A percentile compares a stretch with the other conserved stretches of the same genome.
These are phyloP conservation scores for Penicillium subrubescens DNA, from an alignment of 495 filamentous ascomycete genomes.

Conservation along the genomic window DNA sequence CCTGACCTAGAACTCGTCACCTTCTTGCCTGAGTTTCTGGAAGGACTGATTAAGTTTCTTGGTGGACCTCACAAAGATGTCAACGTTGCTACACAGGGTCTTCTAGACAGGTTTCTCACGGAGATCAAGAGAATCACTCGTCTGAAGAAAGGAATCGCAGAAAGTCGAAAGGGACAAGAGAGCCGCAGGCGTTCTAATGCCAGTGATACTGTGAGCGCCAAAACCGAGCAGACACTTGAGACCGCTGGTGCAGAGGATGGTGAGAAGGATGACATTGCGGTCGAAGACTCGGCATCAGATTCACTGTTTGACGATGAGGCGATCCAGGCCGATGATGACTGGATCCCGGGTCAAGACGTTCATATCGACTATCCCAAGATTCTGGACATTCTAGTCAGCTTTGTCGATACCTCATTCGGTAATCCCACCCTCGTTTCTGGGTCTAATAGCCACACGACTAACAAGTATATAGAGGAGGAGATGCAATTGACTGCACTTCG, in stretches of 20 bases:
- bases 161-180: slow-evolving; percentile 73
- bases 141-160: slow-evolving; percentile 88
- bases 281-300: slow-evolving; percentile 62
- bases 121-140: slow-evolving; percentile 95
- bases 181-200: slow-evolving; percentile 67
- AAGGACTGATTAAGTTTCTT: slow-evolving; percentile 87
- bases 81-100: slow-evolving; percentile 84
- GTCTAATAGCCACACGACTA: neutral
- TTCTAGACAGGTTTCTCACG: slow-evolving; percentile 86
- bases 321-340: slow-evolving; percentile 77
- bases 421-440: slow-evolving; percentile 13
- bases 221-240: slow-evolving; percentile 49
- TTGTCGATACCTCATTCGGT: slow-evolving; percentile 83
- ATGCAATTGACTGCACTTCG: slow-evolving; percentile 86
- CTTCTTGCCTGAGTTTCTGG: slow-evolving; percentile 89
- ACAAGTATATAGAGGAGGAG: slow-evolving; percentile 66
- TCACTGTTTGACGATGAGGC: slow-evolving; percentile 63
- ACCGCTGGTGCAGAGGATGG: slow-evolving; percentile 30
- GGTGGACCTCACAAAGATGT: slow-evolving; percentile 92
- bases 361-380: slow-evolving; percentile 92
- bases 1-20: slow-evolving; percentile 94
- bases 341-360: slow-evolving; percentile 96
- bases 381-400: slow-evolving; percentile 86
- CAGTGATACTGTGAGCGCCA: slow-evolving; percentile 61
- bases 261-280: slow-evolving; percentile 48